Conservation (phyloP, 495 filamentous ascomycete species). For the Aspergillus nanangensis region DNA sequence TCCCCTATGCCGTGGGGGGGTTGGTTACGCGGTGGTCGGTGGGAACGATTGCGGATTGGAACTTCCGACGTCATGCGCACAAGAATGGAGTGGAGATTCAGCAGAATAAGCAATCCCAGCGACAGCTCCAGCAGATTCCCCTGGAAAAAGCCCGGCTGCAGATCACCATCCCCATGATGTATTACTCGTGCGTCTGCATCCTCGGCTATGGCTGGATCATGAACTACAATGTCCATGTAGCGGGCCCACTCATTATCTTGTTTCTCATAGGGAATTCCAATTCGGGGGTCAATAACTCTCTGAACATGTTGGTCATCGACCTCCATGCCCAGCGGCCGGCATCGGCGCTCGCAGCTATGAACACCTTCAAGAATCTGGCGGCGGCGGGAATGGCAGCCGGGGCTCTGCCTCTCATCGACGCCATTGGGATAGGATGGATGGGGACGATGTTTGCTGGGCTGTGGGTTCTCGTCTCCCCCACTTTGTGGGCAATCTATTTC, state of each 20-base stretch:
- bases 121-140: conserved; percentile 32
- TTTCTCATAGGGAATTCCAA: conserved; percentile 34
- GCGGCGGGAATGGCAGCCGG: conserved; percentile 38
- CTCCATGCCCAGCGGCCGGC: conserved; percentile 34
- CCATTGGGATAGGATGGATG: conserved; percentile 46
- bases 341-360: conserved; percentile 44
- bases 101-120: no score
- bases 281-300: conserved; percentile 20
- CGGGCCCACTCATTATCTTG: conserved; percentile 33
- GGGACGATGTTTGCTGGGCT: conserved; percentile 33
- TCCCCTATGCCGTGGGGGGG: conserved; percentile 39
- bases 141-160: conserved; percentile 31
- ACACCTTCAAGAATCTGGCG: conserved; percentile 41
- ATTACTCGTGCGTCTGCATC: conserved; percentile 20
- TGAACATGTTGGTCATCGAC: conserved; percentile 44
- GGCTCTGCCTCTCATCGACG: conserved; percentile 34
- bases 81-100: no score
- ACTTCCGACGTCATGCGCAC: conserved; percentile 33
- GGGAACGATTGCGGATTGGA: conserved; percentile 38
- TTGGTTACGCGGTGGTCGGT: conserved; percentile 27
- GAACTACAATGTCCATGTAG: conserved; percentile 25
- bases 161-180: conserved; percentile 31
- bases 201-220: conserved; percentile 48
- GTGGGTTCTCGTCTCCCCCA: conserved; percentile 22
- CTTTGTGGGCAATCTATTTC: conserved; percentile 29